Evolutionary conservation across 2,329 filamentous ascomycete species (phyloP), one percentile per base, ranked within the genome.

Genomic region (Teratosphaeria destructans): DNA sequence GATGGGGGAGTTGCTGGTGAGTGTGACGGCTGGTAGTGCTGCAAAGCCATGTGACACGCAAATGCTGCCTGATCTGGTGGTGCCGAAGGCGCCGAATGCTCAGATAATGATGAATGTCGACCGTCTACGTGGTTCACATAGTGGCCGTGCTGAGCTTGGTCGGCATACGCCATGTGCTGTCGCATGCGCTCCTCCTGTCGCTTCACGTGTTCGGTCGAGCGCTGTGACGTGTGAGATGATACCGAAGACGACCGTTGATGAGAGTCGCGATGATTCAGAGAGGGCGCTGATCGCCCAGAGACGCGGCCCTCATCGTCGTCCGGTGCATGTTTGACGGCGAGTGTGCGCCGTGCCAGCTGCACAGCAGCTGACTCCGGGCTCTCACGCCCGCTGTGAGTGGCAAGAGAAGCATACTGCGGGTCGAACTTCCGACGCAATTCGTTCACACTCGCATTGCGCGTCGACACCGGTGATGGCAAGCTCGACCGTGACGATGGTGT

Each of bases 401-500:
- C 34, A 8, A 60, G 61, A 3, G 57, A 27, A 29, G 59, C 59
- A 52, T 61, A 66, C 37, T 68, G 66, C 12, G 64, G 53, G 54
- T 70, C 66, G 59, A 69, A 70, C 52, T 66, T 67, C 26, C 63
- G 61, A 23, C 67, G 64, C 14, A 71, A 61, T 56, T 72, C 70
- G 14, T 65, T 63, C 3, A 70, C 67, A 62, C 67, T 71, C 6
- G 64, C 61, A 29, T 59, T 67, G 16, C 68, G 60, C 10, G 65
- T 69, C 2, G 59, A 60, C 8, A 65, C 66, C 10, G 68, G 70
- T 29, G 71, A 70, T 8, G 69, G 66, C 32, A 69, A 64, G 8
- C 65, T 69, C 7, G 71, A 72, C 26, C 62, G 61, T 11, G 68
- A 70, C 1, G 68, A 72, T 19, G 71, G 70, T 8, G 71, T 70